These are phyloP conservation scores for Trichoderma gracile DNA, from an alignment of 2,329 filamentous ascomycete genomes.

Conservation along the genomic window DNA sequence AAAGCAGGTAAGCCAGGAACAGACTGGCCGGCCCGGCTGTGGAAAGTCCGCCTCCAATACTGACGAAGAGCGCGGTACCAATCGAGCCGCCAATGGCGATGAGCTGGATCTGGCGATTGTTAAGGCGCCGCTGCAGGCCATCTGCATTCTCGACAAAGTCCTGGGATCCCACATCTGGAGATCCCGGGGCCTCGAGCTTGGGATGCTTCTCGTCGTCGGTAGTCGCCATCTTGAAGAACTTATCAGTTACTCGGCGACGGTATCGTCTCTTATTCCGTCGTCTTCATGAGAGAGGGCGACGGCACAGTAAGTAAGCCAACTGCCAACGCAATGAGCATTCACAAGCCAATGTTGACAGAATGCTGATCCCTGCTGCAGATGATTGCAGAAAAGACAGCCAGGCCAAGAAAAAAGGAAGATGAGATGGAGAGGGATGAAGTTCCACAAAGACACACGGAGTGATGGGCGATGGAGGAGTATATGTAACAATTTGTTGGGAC, in stretches of 20 bases:
- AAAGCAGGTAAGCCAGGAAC: conserved; percentile 60
- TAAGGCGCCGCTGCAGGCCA: conserved; percentile 49
- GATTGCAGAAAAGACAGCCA: background rate
- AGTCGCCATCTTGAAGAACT: conserved; percentile 27
- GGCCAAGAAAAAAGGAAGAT: background rate
- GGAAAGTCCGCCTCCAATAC: conserved; percentile 57
- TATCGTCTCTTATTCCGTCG: background rate
- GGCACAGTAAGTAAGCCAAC: background rate
- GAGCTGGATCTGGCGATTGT: conserved; percentile 58
- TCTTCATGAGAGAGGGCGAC: conserved; percentile 5
- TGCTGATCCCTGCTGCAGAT: background rate
- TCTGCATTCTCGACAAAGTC: conserved; percentile 39
- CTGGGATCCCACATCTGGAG: conserved; percentile 30
- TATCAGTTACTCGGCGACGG: background rate
- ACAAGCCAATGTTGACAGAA: background rate
- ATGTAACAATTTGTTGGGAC: conserved; percentile 16
- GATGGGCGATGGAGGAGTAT: conserved; percentile 15
- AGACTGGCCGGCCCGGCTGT: conserved; percentile 51
- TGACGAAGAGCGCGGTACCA: conserved; percentile 61
- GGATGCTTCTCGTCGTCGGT: conserved; percentile 36
- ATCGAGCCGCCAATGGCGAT: conserved; percentile 61
- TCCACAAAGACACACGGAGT: background rate
- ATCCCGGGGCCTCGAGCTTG: conserved; percentile 32
- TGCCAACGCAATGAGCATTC: conserved; percentile 1
- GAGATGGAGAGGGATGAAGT: background rate